Percentiles rank a stretch among this genome's conserved stretches.
Evolutionary conservation across 768 basidiomycete genomes (phyloP).

Genomic region (Leucogyrophana mollusca): DNA sequence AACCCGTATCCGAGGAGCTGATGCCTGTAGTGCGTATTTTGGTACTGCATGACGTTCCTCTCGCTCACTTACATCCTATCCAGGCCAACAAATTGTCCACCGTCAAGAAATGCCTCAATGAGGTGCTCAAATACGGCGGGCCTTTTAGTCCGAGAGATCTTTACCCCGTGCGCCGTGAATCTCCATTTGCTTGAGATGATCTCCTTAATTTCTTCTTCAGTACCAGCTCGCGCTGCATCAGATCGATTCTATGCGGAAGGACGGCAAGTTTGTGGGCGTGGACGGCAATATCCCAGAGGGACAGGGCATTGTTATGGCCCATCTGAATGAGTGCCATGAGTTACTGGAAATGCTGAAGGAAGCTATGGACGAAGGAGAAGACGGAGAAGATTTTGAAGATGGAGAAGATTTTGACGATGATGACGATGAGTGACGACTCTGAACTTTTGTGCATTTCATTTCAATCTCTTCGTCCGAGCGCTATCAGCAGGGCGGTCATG

Average conservation of each 20-base stretch:
- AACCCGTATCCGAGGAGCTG: slow-evolving; percentile 96
- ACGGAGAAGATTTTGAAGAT: slow-evolving; percentile 55
- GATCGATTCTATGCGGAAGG: slow-evolving; percentile 89
- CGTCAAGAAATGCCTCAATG: slow-evolving; percentile 95
- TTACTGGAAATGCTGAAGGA: slow-evolving; percentile 92
- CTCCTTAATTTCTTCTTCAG: slow-evolving; percentile 35
- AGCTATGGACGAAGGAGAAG: slow-evolving; percentile 75
- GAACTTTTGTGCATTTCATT: too few relatives aligned
- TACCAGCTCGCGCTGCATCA: slow-evolving; percentile 95
- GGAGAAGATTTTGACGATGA: slow-evolving; percentile 36
- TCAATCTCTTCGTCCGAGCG: too few relatives aligned
- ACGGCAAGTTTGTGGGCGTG: slow-evolving; percentile 88
- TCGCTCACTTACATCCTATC: not conserved
- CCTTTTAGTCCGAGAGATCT: slow-evolving; percentile 90
- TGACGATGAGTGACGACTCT: slow-evolving; percentile 8
- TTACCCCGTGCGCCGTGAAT: slow-evolving; percentile 69
- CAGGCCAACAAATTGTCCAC: slow-evolving; percentile 97
- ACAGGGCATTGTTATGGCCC: slow-evolving; percentile 94
- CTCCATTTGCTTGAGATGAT: slow-evolving; percentile 2
- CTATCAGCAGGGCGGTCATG: too few relatives aligned
- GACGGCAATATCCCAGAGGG: slow-evolving; percentile 94
- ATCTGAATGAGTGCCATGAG: slow-evolving; percentile 95
- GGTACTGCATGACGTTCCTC: not conserved
- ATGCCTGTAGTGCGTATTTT: slow-evolving; percentile 80
- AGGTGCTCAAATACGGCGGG: slow-evolving; percentile 93